These are phyloP conservation scores for Scedosporium apiospermum DNA, from an alignment of 2,329 filamentous ascomycete genomes.

Conservation along the genomic window DNA sequence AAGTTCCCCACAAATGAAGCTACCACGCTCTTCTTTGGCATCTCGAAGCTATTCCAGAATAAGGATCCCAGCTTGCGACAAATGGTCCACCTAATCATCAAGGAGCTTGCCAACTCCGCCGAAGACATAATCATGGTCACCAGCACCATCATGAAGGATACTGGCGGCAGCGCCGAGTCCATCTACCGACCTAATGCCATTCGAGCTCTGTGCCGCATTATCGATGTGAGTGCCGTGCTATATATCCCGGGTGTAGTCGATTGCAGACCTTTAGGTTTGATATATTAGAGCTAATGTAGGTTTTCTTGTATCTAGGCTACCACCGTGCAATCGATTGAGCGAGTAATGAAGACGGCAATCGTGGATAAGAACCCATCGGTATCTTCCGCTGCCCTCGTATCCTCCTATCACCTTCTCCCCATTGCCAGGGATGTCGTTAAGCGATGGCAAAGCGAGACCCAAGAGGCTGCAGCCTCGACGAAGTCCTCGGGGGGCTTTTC, in stretches of 20 bases:
- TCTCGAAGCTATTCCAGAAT: conserved; percentile 98
- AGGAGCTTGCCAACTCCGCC: conserved; percentile 89
- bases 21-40: conserved; percentile 96
- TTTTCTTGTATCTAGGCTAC: conserved; percentile 51
- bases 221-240: conserved; percentile 57
- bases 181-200: conserved; percentile 95
- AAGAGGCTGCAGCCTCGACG: conserved; percentile 83
- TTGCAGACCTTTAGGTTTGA: not conserved
- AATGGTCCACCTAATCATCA: conserved; percentile 97
- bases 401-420: conserved; percentile 93
- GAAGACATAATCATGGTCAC: conserved; percentile 99
- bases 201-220: conserved; percentile 88
- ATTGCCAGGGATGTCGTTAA: conserved; percentile 92
- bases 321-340: conserved; percentile 94
- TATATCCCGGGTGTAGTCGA: not conserved
- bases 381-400: conserved; percentile 89
- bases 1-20: conserved; percentile 96
- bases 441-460: conserved; percentile 97
- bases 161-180: conserved; percentile 85
- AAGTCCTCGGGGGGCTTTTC: conserved; percentile 88
- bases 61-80: conserved; percentile 96
- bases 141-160: conserved; percentile 99
- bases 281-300: not conserved
- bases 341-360: conserved; percentile 97
- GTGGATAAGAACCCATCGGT: conserved; percentile 98